A percentile compares a stretch with the other conserved stretches of the same genome.
Conservation (phyloP, 192 early-diverging fungal species). For the Helicostylum pulchrum region DNA sequence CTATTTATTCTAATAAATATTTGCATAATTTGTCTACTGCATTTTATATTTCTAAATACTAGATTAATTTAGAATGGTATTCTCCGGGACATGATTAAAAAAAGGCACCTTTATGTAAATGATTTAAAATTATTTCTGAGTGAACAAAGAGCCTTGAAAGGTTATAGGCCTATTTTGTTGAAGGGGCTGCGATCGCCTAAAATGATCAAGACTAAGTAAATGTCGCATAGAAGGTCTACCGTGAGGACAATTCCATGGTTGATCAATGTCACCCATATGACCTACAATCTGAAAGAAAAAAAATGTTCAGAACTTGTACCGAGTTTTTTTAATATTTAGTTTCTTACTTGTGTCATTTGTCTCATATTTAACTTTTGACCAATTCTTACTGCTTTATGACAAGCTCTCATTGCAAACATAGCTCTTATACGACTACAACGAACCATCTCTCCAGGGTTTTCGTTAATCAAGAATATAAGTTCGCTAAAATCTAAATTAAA, state of each 20-base stretch:
- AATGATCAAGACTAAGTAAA: conserved; percentile 45
- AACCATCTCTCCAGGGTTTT: conserved; percentile 52
- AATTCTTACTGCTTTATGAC: conserved; percentile 90
- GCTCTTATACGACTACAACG: conserved; percentile 64
- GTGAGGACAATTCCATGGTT: conserved; percentile 97
- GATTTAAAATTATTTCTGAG: too few relatives aligned
- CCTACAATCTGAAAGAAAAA: conserved; percentile 57
- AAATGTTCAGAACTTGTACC: background rate
- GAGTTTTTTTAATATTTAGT: background rate
- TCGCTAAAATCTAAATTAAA: conserved; percentile 65
- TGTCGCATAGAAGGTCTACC: conserved; percentile 95
- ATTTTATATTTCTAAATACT: too few relatives aligned
- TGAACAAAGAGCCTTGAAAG: too few relatives aligned
- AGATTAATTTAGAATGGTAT: too few relatives aligned
- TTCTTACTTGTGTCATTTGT: conserved; percentile 66
- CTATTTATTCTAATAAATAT: too few relatives aligned
- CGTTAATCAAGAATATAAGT: conserved; percentile 54
- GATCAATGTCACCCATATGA: conserved; percentile 82
- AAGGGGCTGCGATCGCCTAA: too few relatives aligned
- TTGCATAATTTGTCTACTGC: too few relatives aligned
- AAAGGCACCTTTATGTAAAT: too few relatives aligned
- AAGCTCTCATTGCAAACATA: conserved; percentile 90
- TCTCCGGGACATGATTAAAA: too few relatives aligned
- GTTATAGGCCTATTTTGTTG: too few relatives aligned
- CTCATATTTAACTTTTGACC: conserved; percentile 68